These are phyloP conservation scores for Ceratobasidium sp. DNA, from an alignment of 1,284 basidiomycete species.

Conservation along the genomic window DNA sequence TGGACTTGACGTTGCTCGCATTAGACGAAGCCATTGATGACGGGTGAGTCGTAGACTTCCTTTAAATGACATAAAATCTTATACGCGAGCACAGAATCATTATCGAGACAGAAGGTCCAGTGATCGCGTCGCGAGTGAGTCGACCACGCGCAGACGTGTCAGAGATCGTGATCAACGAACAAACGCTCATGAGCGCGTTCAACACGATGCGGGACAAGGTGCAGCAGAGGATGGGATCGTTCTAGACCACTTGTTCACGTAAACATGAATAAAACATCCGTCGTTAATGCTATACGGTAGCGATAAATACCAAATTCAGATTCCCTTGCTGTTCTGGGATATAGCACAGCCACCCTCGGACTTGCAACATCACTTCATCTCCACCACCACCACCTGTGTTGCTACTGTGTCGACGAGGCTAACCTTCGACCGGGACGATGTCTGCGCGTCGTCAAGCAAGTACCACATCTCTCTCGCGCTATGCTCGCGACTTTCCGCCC, in stretches of 20 bases:
- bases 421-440: constrained; percentile 27
- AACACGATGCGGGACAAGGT: constrained; percentile 87
- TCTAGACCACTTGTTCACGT: constrained; percentile 49
- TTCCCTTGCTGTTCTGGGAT: constrained; percentile 7
- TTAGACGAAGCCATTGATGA: constrained; percentile 98
- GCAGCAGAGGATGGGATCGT: constrained; percentile 66
- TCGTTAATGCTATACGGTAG: background rate
- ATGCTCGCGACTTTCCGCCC: constrained; percentile 40
- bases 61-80: background rate
- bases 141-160: constrained; percentile 91
- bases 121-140: constrained; percentile 94
- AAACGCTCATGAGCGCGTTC: constrained; percentile 91
- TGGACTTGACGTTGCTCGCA: constrained; percentile 92
- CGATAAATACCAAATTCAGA: background rate
- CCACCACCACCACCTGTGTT: constrained; percentile 32
- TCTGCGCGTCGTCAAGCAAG: constrained; percentile 43
- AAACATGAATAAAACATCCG: constrained; percentile 2
- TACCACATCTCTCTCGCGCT: constrained; percentile 44
- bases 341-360: constrained; percentile 29
- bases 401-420: background rate
- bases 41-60: constrained; percentile 67
- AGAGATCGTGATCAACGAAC: constrained; percentile 99
- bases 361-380: constrained; percentile 29
- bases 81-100: constrained; percentile 73
- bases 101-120: constrained; percentile 94